Base-by-base conservation (phyloP, 1,284 basidiomycete genomes). In the Moesziomyces aphidis region DNA sequence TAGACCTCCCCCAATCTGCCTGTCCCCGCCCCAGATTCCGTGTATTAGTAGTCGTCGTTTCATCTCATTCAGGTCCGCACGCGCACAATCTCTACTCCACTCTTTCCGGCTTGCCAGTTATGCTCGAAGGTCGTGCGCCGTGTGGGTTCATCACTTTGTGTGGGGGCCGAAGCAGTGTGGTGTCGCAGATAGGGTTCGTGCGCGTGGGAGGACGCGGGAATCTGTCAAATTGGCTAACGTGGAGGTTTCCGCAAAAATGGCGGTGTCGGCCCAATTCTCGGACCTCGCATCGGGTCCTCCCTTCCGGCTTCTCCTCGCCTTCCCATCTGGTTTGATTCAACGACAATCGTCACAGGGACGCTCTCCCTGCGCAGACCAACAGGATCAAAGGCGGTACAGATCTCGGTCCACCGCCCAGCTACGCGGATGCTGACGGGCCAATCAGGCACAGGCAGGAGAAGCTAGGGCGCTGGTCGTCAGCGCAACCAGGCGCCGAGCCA, bases 401-500 rank as follows among this genome's bases (percentile, higher is more conserved):
- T 15, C 39, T n/a, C 17, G 39, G 39, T 42, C 39, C 15, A 17
- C 15, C 6, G 4, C 39, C 5, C 39, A 19, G 39, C 15, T 42
- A 19, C 2, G 39, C 39, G 39, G 39, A 42, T 42, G 39, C 17
- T 42, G 39, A 42, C 39, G 5, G 2, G 4, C 39, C 13, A 42
- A 17, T 17, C 39, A 19, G 15, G 15, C 19, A 7, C 39, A 19
- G 39, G 39, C 39, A 42, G 39, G 39, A 42, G 39, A 42, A 42
- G 39, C 15, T 42, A 42, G 17, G 39, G 39, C 39, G 19, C 17
- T 42, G 2, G 39, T 42, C 39, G 51, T n/a, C 22, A 53, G 28
- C 42, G 50, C 23, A 52, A 7, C 24, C n/a, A n/a, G 19, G 46
- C 13, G n/a, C 22, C 13, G 17, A 11, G 28, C 26, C 43, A 70